These are phyloP conservation scores for Populus ilicifolia DNA, from an alignment of 345 rosid species.

Conservation along the genomic window DNA sequence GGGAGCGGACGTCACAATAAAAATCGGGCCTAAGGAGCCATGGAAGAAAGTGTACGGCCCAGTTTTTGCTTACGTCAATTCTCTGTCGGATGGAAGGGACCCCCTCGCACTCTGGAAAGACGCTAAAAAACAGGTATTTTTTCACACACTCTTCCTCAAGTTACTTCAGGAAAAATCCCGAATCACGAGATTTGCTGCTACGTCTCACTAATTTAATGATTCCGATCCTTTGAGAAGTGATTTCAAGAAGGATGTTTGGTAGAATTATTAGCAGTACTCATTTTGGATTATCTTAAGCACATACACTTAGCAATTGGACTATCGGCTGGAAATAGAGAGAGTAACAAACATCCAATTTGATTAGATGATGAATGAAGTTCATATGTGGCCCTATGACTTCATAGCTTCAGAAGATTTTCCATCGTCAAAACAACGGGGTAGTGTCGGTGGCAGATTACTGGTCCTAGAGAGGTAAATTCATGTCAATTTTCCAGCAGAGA, in stretches of 20 bases:
- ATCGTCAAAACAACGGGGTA: slow-evolving; percentile 40
- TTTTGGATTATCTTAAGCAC: too few relatives aligned
- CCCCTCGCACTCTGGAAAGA: slow-evolving; percentile 20
- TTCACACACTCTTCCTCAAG: too few relatives aligned
- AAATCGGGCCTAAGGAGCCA: slow-evolving; percentile 10
- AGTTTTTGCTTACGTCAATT: slow-evolving; percentile 18
- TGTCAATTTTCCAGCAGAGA: not conserved
- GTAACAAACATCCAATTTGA: not conserved
- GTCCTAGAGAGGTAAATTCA: slow-evolving; percentile 39
- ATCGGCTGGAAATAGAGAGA: not conserved
- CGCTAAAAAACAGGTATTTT: slow-evolving; percentile 25
- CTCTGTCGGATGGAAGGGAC: not conserved
- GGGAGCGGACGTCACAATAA: slow-evolving; percentile 18
- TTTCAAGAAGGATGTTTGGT: too few relatives aligned
- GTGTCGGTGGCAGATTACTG: slow-evolving; percentile 33
- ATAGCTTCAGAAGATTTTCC: slow-evolving; percentile 32
- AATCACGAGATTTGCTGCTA: too few relatives aligned
- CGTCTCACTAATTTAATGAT: too few relatives aligned
- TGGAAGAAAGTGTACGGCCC: slow-evolving; percentile 36
- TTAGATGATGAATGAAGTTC: slow-evolving; percentile 20
- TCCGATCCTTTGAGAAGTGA: too few relatives aligned
- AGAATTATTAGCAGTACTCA: too few relatives aligned
- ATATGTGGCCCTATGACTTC: slow-evolving; percentile 34
- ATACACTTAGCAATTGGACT: too few relatives aligned
- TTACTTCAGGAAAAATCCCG: too few relatives aligned